phyloP scores from a whole-genome alignment of 2,329 filamentous ascomycete species.

The Pestalotiopsis sp. region DNA sequence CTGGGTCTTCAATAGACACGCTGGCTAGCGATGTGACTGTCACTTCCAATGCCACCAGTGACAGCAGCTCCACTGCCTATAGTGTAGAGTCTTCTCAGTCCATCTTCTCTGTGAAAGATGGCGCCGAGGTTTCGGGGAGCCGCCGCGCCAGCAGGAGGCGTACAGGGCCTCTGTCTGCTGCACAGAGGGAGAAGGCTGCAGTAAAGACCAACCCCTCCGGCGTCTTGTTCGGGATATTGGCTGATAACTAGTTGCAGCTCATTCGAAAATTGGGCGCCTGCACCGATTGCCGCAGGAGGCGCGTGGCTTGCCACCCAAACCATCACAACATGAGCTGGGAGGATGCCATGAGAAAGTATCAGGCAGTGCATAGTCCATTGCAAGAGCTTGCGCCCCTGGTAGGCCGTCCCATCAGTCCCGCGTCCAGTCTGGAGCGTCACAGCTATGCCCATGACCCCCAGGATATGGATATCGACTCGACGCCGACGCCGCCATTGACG shows the following conservation, averaged over 20 bases:
- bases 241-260: background rate
- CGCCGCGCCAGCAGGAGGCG: slow-evolving; percentile 60
- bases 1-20: slow-evolving; percentile 55
- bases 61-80: slow-evolving; percentile 54
- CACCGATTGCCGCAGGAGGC: slow-evolving; percentile 55
- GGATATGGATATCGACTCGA: slow-evolving; percentile 59
- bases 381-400: slow-evolving; percentile 50
- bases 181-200: slow-evolving; percentile 61
- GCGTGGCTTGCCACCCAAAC: slow-evolving; percentile 62
- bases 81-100: slow-evolving; percentile 57
- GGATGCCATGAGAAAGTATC: slow-evolving; percentile 57
- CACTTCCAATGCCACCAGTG: slow-evolving; percentile 38
- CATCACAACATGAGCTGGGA: slow-evolving; percentile 66
- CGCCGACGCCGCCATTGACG: slow-evolving; percentile 29
- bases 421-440: slow-evolving; percentile 39
- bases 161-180: slow-evolving; percentile 60
- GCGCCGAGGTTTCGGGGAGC: slow-evolving; percentile 53
- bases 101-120: slow-evolving; percentile 60
- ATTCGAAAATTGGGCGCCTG: slow-evolving; percentile 64
- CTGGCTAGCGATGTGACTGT: slow-evolving; percentile 46
- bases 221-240: background rate
- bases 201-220: slow-evolving; percentile 28
- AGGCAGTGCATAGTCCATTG: slow-evolving; percentile 52
- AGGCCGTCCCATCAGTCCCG: slow-evolving; percentile 50
- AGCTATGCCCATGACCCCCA: slow-evolving; percentile 49